These are phyloP conservation scores for Xerocomus subilludens DNA, from an alignment of 1,284 basidiomycete species.

Conservation along the genomic window DNA sequence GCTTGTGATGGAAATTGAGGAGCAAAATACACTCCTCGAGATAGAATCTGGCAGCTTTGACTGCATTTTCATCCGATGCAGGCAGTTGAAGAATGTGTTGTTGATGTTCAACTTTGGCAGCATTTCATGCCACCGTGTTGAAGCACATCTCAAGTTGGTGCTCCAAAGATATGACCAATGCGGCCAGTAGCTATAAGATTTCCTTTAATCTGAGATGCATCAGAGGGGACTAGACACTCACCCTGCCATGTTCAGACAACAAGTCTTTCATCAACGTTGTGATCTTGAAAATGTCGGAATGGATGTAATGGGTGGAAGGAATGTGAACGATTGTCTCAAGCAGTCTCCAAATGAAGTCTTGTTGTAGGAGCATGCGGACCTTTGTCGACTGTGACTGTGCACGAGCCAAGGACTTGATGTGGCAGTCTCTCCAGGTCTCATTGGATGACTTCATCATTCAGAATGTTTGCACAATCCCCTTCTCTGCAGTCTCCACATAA, in stretches of 20 bases:
- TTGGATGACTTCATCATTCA: not conserved
- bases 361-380: not conserved
- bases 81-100: too few relatives aligned
- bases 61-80: too few relatives aligned
- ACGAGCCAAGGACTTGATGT: not conserved
- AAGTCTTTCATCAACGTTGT: not conserved
- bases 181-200: not conserved
- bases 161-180: not conserved
- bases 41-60: too few relatives aligned
- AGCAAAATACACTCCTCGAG: too few relatives aligned
- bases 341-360: conserved; percentile 14
- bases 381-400: too few relatives aligned
- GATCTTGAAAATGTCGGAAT: conserved; percentile 18
- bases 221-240: too few relatives aligned
- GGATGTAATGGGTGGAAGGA: not conserved
- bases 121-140: not conserved
- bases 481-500: not conserved
- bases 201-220: too few relatives aligned
- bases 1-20: too few relatives aligned
- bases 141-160: too few relatives aligned
- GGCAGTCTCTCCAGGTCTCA: not conserved
- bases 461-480: conserved; percentile 12
- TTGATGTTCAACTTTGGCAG: not conserved
- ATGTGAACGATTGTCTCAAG: not conserved
- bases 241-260: too few relatives aligned